A percentile compares a stretch with the other conserved stretches of the same genome.
Evolutionary conservation across 345 rosid species (phyloP).

Genomic region (Salix udensis): DNA sequence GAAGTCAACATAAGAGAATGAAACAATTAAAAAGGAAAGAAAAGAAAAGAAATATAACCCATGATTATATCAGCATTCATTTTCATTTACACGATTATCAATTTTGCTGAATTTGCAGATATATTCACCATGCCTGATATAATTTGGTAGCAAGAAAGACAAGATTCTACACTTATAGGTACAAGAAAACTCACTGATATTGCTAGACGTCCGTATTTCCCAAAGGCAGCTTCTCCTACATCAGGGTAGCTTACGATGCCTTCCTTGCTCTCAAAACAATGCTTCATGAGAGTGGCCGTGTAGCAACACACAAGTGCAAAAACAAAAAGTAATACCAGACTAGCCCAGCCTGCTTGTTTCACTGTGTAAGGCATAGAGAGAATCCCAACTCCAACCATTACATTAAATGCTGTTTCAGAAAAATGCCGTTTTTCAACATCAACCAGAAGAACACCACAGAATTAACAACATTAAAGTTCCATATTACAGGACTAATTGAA

Average conservation of each 20-base stretch:
- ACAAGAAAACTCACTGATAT: slow-evolving; percentile 53
- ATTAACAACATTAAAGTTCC: too few relatives aligned
- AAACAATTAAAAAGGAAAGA: background rate
- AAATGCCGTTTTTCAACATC: background rate
- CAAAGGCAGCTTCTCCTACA: slow-evolving; percentile 93
- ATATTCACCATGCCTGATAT: too few relatives aligned
- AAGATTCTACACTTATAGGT: background rate
- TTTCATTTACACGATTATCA: too few relatives aligned
- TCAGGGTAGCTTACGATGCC: slow-evolving; percentile 81
- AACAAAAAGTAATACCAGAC: slow-evolving; percentile 50
- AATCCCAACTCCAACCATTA: slow-evolving; percentile 91
- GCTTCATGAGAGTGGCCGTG: slow-evolving; percentile 77
- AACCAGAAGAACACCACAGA: background rate
- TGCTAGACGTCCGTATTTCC: slow-evolving; percentile 75
- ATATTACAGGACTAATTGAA: too few relatives aligned
- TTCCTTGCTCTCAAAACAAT: slow-evolving; percentile 73
- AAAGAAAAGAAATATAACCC: too few relatives aligned
- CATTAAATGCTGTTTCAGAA: slow-evolving; percentile 56
- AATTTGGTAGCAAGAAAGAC: background rate
- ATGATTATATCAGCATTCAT: background rate
- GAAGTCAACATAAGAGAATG: slow-evolving; percentile 17
- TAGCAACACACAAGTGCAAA: slow-evolving; percentile 70
- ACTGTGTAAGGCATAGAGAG: slow-evolving; percentile 78
- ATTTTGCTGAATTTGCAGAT: too few relatives aligned
- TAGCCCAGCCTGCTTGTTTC: slow-evolving; percentile 79